Evolutionary conservation across 2,329 filamentous ascomycete species (phyloP).

Genomic region (Thielaviopsis musarum): DNA sequence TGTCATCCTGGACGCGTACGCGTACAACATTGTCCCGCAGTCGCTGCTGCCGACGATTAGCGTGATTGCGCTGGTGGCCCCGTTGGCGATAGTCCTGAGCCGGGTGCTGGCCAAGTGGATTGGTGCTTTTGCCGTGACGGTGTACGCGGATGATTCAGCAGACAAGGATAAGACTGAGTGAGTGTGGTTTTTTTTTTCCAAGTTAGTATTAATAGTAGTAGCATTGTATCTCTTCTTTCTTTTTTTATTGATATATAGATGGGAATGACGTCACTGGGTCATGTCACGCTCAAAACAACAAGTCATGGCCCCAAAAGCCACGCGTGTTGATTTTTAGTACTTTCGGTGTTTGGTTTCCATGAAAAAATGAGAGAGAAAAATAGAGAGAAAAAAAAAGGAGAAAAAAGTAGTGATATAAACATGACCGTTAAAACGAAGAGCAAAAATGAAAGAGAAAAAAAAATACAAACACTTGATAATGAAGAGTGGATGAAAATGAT

Average conservation of each 20-base stretch:
- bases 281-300: background rate
- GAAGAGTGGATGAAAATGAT: background rate
- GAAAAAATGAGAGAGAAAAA: background rate
- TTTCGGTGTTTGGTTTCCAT: background rate
- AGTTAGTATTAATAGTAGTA: background rate
- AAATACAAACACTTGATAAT: slow-evolving; percentile 2
- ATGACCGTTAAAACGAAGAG: background rate
- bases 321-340: background rate
- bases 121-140: slow-evolving; percentile 14
- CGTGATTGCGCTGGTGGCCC: slow-evolving; percentile 49
- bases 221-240: background rate
- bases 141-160: slow-evolving; percentile 13
- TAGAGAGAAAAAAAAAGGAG: background rate
- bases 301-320: background rate
- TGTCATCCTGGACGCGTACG: slow-evolving; percentile 69
- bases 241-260: background rate
- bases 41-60: slow-evolving; percentile 57
- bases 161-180: slow-evolving; percentile 23
- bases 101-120: slow-evolving; percentile 2
- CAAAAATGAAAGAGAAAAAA: background rate
- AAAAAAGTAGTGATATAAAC: background rate
- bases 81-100: slow-evolving; percentile 5
- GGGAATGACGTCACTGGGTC: background rate
- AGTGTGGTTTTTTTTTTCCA: background rate
- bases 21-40: slow-evolving; percentile 61